Evolutionary conservation across 441 rosid species (phyloP), one percentile per base, ranked within the genome.

Genomic region (Gossypium trilobum): DNA sequence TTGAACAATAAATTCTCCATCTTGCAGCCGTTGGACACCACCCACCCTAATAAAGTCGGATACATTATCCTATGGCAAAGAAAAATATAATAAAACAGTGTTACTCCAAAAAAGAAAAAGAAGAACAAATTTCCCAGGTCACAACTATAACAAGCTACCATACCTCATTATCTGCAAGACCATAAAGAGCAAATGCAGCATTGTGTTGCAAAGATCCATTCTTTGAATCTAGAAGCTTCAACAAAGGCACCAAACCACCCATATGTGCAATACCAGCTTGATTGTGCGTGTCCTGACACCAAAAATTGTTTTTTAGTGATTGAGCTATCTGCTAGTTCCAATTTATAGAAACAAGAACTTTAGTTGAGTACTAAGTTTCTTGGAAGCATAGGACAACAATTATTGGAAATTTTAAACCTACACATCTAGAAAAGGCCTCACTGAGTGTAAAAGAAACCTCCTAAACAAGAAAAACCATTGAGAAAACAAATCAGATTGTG

Each of bases 121-220:
- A 39, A 39, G 46, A 55, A 23, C 42, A 23, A 78, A 66, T 78
- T 58, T 50, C 68, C 73, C 58, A 56, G 76, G 54, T 68, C 75
- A 60, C 58, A 63, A 70, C 20, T 36, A 23, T 58, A 19, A 51
- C 14, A 51, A 7, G 48, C n/a, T 56, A 73, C 13, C 44, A 48
- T 79, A 91, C 99, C 97, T 95, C 97, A 82, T 95, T 95, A 73
- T 95, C 99, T 59, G 97, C 97, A 76, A 95, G 97, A 69, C 99
- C 99, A 79, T 95, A 92, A 60, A 95, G 89, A 75, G 99, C 94
- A 87, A 95, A 95, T 57, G 99, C 97, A 67, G 97, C 97, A 85
- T 92, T 95, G 68, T 95, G 99, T 82, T 95, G 99, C 85, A 95
- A 83, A 65, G 97, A 95, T 72, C 97, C 99, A 85, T 89, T 91